These are phyloP conservation scores for Magnusiomyces paraingens DNA, from an alignment of 1,139 yeast genomes.

Conservation along the genomic window DNA sequence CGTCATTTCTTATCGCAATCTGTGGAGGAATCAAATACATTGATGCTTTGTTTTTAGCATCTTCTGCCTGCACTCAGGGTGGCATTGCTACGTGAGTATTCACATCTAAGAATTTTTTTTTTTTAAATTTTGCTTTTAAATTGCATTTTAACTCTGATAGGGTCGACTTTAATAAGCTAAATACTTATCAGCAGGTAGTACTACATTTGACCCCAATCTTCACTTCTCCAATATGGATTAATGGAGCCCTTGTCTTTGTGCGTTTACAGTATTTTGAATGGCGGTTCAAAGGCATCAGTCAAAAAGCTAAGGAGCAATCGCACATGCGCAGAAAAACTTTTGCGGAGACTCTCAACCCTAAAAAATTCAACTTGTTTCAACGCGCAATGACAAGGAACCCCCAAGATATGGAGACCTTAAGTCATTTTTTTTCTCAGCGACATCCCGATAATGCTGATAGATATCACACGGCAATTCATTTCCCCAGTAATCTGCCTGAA, in stretches of 20 bases:
- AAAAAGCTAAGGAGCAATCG: constrained; percentile 63
- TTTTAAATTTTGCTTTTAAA: neutral
- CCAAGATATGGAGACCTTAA: neutral
- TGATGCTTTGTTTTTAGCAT: constrained; percentile 69
- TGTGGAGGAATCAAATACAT: constrained; percentile 63
- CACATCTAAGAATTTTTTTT: neutral
- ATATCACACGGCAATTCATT: neutral
- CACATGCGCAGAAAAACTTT: neutral
- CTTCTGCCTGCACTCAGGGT: constrained; percentile 83
- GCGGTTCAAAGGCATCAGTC: constrained; percentile 75
- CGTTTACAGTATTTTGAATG: constrained; percentile 53
- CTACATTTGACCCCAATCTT: constrained; percentile 42
- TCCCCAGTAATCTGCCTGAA: neutral
- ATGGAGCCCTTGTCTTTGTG: constrained; percentile 39
- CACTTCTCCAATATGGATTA: constrained; percentile 86
- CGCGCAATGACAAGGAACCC: neutral
- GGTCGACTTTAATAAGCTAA: constrained; percentile 2
- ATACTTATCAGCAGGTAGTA: constrained; percentile 52
- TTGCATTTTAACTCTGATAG: neutral
- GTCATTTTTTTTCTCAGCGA: neutral
- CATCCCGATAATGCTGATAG: neutral
- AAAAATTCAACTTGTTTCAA: constrained; percentile 1
- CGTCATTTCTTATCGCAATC: neutral
- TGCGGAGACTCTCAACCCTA: neutral
- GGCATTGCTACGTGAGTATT: constrained; percentile 65